These are phyloP conservation scores for Adenanthera pavonina DNA, from an alignment of 306 rosid genomes.

Conservation along the genomic window DNA sequence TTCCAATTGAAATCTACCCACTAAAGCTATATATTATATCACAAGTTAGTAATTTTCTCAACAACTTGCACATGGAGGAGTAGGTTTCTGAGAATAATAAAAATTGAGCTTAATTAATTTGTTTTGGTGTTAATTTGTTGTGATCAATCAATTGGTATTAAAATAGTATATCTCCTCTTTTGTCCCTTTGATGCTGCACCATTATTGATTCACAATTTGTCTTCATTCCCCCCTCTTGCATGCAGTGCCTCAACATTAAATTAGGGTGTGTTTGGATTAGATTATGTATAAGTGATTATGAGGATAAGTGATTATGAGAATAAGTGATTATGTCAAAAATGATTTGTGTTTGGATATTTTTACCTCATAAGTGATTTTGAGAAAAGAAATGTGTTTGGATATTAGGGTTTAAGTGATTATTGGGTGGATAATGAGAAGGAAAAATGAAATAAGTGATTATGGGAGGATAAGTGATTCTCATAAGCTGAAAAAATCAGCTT, in stretches of 20 bases:
- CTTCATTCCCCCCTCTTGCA: background rate
- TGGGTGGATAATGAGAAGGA: no score
- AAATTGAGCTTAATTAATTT: background rate
- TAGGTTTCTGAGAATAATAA: background rate
- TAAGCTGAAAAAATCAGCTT: no score
- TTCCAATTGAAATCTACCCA: background rate
- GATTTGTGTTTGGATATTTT: no score
- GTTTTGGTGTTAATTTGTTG: background rate
- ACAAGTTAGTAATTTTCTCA: background rate
- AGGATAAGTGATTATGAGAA: no score
- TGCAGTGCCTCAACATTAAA: background rate
- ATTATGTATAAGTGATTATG: no score
- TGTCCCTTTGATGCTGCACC: background rate
- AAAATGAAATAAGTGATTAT: no score
- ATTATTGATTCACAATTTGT: background rate
- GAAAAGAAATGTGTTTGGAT: no score
- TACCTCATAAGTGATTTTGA: no score
- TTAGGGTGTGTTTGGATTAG: no score
- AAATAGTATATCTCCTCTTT: background rate
- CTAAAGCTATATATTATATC: background rate
- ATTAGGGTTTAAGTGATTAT: no score
- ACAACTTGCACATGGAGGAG: slow-evolving; percentile 14
- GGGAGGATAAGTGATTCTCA: no score
- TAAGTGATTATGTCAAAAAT: no score
- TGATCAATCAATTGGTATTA: background rate